phyloP scores from a whole-genome alignment of 495 filamentous ascomycete species.

The Annulohypoxylon bovei region DNA sequence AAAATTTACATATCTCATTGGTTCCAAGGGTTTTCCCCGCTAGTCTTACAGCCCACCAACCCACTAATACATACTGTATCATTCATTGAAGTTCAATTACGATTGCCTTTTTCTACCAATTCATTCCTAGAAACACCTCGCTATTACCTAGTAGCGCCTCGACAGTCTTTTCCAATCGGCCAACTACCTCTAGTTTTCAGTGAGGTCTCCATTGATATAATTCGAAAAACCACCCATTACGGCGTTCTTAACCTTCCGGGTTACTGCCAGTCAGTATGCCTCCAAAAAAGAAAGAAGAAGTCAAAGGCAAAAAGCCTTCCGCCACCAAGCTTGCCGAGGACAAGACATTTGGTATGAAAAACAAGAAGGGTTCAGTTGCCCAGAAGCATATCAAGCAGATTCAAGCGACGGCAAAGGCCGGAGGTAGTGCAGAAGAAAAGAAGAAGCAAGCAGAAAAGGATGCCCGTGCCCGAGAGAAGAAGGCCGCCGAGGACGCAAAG shows the following conservation, averaged over 20 bases:
- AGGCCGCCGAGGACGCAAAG: slow-evolving; percentile 81
- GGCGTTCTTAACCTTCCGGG: background rate
- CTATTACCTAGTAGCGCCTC: background rate
- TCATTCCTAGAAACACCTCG: slow-evolving; percentile 14
- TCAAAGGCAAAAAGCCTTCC: slow-evolving; percentile 70
- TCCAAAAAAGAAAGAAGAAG: slow-evolving; percentile 83
- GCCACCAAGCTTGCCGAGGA: slow-evolving; percentile 79
- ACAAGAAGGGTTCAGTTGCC: slow-evolving; percentile 93
- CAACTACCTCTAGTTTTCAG: background rate
- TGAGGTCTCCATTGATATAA: background rate
- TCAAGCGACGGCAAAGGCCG: slow-evolving; percentile 71
- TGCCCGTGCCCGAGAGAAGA: slow-evolving; percentile 83
- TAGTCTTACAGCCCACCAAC: slow-evolving; percentile 36
- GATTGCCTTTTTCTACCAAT: slow-evolving; percentile 13
- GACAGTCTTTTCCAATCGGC: background rate
- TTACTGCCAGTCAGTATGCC: slow-evolving; percentile 72
- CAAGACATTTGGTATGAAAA: slow-evolving; percentile 99
- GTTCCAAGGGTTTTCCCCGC: slow-evolving; percentile 20
- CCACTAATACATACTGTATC: background rate
- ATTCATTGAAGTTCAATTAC: slow-evolving; percentile 17
- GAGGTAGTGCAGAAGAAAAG: slow-evolving; percentile 85
- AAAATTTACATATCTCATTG: slow-evolving; percentile 11
- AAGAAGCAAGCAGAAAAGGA: slow-evolving; percentile 87
- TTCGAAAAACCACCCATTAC: background rate
- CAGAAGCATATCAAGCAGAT: slow-evolving; percentile 90